phyloP scores from a whole-genome alignment of 306 rosid genomes.

The Vicia sativa region DNA sequence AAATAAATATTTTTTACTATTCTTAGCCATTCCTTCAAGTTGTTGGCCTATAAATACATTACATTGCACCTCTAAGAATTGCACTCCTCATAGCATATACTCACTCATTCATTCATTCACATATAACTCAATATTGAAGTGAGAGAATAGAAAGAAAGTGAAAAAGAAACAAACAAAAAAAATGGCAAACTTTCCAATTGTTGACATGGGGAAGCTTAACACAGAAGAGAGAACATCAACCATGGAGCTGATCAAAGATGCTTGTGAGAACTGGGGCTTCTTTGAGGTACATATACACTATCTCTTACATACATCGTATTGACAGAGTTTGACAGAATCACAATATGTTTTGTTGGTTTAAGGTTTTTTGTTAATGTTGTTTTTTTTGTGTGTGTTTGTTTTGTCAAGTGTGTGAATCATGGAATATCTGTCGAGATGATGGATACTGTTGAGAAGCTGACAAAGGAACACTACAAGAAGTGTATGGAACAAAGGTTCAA shows the following conservation, averaged over 20 bases:
- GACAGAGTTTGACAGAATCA: neutral
- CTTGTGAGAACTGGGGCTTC: slow-evolving; percentile 98
- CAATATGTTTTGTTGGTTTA: neutral
- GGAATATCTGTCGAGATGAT: slow-evolving; percentile 74
- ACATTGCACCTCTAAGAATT: slow-evolving; percentile 36
- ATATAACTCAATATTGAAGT: slow-evolving; percentile 19
- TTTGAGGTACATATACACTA: slow-evolving; percentile 64
- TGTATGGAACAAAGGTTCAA: slow-evolving; percentile 82
- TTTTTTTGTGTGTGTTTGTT: neutral
- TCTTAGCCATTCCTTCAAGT: slow-evolving; percentile 28
- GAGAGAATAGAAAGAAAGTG: slow-evolving; percentile 30
- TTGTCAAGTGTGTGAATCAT: slow-evolving; percentile 80
- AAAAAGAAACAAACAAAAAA: slow-evolving; percentile 22
- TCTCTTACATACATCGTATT: too few relatives aligned
- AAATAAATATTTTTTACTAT: neutral
- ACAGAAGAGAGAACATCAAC: slow-evolving; percentile 61
- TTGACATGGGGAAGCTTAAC: slow-evolving; percentile 74
- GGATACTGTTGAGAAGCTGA: slow-evolving; percentile 82
- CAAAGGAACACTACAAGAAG: slow-evolving; percentile 89
- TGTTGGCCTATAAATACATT: slow-evolving; percentile 52
- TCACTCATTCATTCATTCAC: slow-evolving; percentile 28
- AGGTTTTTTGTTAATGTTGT: slow-evolving; percentile 1
- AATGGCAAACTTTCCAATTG: slow-evolving; percentile 66
- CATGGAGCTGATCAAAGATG: slow-evolving; percentile 76
- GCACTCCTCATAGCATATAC: slow-evolving; percentile 36